phyloP scores from a whole-genome alignment of 2,329 filamentous ascomycete species.

The Botryotinia globosa region DNA sequence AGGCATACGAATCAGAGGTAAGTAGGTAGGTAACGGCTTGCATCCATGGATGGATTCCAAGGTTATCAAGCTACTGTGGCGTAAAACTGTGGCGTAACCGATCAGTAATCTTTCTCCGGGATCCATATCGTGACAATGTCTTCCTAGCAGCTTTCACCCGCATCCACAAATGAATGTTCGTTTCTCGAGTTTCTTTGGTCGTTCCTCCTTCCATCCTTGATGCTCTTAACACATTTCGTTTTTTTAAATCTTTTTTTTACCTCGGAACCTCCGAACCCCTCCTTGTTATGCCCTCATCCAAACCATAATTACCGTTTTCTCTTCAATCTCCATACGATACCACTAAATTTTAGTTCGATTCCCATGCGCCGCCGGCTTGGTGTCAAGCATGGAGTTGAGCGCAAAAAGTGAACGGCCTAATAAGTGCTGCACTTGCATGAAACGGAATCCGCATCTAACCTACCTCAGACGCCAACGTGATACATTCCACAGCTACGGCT shows the following conservation, averaged over 20 bases:
- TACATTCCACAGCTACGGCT: neutral
- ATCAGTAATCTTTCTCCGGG: neutral
- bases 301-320: neutral
- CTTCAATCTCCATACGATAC: neutral
- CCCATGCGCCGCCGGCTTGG: neutral
- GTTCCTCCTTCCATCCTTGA: neutral
- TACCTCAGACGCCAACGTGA: neutral
- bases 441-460: neutral
- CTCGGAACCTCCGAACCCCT: neutral
- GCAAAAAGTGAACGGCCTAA: neutral
- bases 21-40: too few relatives aligned
- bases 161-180: neutral
- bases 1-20: neutral
- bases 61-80: slow-evolving; percentile 2
- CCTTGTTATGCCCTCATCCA: neutral
- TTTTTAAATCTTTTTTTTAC: neutral
- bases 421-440: neutral
- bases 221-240: neutral
- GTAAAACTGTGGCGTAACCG: neutral
- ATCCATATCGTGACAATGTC: neutral
- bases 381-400: neutral
- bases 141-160: neutral
- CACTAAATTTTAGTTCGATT: neutral
- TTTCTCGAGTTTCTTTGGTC: neutral
- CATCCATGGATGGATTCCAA: too few relatives aligned